Evolutionary conservation across 768 basidiomycete genomes (phyloP), one percentile per base, ranked within the genome.

Genomic region (Boletus tomentosulus): DNA sequence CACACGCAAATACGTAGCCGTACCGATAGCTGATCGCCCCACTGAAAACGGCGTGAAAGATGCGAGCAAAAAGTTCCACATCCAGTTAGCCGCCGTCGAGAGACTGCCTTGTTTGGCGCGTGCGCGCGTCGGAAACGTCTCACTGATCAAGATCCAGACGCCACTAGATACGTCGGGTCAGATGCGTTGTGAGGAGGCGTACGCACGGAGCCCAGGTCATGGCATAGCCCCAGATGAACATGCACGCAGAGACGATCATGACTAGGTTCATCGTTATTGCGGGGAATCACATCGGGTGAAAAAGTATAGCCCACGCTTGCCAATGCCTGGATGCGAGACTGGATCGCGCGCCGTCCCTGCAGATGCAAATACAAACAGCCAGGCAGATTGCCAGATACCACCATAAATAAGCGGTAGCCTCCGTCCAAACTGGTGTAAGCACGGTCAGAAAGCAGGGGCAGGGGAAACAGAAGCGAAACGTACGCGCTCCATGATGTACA

Each of bases 21-120:
- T 85, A 88, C 34, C 73, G 68, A 70, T 80, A 89, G 9, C 66
- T 46, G 61, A 88, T 88, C 12, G 75, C 72, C 19, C 55, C 64
- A 3, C 73, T 73, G 63, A 89, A 69, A 87, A 86, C 0, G 87
- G 85, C n/a, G 86, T 88, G 73, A 87, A 87, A 78, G 88, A 89
- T 0, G 84, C 85, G 51, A 87, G 71, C 35, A 86, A 71, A 74
- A 86, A 86, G 65, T 86, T 85, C 80, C 80, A 87, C 3, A 79
- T 80, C 77, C 85, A 87, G 67, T 86, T 87, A 31, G 74, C 70
- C 1, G 83, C 77, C 2, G 84, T 86, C 1, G 85, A 76, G 38
- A 90, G 67, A 35, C 84, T 80, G 5, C 80, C 85, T 64, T 88
- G 87, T 65, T 86, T 84, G 4, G 86, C 81, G 50, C 86, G 79